These are phyloP conservation scores for Alternaria triticimaculans DNA, from an alignment of 2,329 filamentous ascomycete species.

Conservation along the genomic window DNA sequence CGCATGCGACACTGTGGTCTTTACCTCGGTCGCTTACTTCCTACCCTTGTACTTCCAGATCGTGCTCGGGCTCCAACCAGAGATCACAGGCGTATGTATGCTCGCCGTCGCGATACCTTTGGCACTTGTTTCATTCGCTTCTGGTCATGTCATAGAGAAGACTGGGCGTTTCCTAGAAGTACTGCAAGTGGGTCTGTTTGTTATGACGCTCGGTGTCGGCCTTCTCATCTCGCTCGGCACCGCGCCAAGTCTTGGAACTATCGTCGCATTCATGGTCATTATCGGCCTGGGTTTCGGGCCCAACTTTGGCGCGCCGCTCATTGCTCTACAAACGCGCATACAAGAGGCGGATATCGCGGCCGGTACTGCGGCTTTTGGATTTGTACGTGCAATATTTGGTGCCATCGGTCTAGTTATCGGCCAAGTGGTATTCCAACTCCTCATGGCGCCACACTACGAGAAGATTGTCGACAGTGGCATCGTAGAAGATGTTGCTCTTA, in stretches of 20 bases:
- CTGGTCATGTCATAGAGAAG: constrained; percentile 56
- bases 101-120: constrained; percentile 63
- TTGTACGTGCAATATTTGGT: constrained; percentile 54
- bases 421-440: constrained; percentile 60
- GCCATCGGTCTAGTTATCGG: constrained; percentile 58
- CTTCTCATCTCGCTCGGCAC: constrained; percentile 37
- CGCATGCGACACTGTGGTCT: constrained; percentile 62
- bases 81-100: constrained; percentile 63
- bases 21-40: constrained; percentile 73
- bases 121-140: constrained; percentile 54
- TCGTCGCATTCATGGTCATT: constrained; percentile 59
- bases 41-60: constrained; percentile 78
- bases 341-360: constrained; percentile 59
- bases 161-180: constrained; percentile 51
- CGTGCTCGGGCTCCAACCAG: constrained; percentile 65
- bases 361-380: constrained; percentile 60
- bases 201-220: constrained; percentile 46
- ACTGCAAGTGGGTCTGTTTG: constrained; percentile 37
- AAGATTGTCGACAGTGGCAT: constrained; percentile 31
- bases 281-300: constrained; percentile 60
- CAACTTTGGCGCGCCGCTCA: constrained; percentile 62
- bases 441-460: constrained; percentile 60
- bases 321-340: constrained; percentile 65
- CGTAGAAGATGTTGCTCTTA: constrained; percentile 21
- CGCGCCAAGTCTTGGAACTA: constrained; percentile 27